Evolutionary conservation across 805 yeast genomes (phyloP), one percentile per base, ranked within the genome.

Genomic region (Starmerella scarabaei): DNA sequence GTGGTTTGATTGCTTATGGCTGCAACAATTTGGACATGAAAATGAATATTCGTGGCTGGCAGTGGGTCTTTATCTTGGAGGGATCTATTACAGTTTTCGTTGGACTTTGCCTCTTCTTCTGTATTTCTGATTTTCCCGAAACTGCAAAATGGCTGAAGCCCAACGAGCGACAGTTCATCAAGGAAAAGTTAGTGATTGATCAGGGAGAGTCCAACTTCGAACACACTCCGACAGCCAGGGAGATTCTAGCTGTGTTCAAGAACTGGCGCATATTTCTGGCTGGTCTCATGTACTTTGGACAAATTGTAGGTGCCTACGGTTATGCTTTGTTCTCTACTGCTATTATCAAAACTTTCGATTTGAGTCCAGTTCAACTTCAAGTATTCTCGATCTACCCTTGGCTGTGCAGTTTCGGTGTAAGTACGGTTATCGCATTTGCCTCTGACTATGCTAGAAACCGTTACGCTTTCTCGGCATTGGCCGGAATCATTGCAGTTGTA

Each of bases 371-470:
- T 52, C 65, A 71, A 41, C 88, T 93, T 8, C 84, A 84, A 58
- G 71, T 78, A 40, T 77, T 77, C 61, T 79, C 93, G 0, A 81
- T 84, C 36, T 85, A 83, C 49, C 93, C 94, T 17, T 84, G 93
- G 86, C 65, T 81, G 31, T 62, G 69, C 21, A 81, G 93, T 0
- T 79, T 83, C 53, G 84, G 78, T 5, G 62, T 71, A 26, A 71
- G 77, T 33, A 75, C 77, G 60, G 51, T 72, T 3, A 47, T 69
- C n/a, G 88, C 93, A 0, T 62, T 66, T 43, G 46, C 67, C 41
- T 77, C 91, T 0, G 94, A 83, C 56, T 58, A 53, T 35, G 38
- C 62, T 18, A 63, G 69, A 44, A 62, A 60, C 41, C 48, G 69
- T 8, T 63, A 44, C 36, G 49, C 55, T 11, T 34, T 54, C 33